Evolutionary conservation across 2,329 filamentous ascomycete species (phyloP).

Genomic region (Plectosphaerella plurivora): DNA sequence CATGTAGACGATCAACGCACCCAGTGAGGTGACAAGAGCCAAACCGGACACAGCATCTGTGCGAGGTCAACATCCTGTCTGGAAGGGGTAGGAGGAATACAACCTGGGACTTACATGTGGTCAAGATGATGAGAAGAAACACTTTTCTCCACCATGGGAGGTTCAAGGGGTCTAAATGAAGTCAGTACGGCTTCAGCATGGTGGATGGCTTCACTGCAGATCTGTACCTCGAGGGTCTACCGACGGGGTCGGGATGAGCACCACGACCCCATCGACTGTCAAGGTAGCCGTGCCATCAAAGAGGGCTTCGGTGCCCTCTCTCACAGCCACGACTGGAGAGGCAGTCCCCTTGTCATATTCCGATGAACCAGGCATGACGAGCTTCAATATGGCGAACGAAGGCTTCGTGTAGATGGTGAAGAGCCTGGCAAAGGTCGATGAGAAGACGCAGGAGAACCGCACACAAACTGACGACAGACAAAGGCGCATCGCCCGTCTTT

Average conservation of each 20-base stretch:
- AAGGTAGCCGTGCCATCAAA: constrained; percentile 8
- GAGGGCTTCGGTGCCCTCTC: not conserved
- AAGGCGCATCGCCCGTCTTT: too few relatives aligned
- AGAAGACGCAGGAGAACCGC: too few relatives aligned
- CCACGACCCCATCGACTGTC: constrained; percentile 5
- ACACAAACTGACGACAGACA: too few relatives aligned
- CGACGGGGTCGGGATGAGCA: constrained; percentile 17
- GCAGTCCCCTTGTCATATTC: too few relatives aligned
- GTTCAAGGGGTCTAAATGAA: constrained; percentile 21
- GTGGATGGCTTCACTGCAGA: too few relatives aligned
- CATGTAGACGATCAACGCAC: constrained; percentile 10
- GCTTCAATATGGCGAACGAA: too few relatives aligned
- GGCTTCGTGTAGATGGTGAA: too few relatives aligned
- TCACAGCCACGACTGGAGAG: too few relatives aligned
- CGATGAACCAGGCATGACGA: too few relatives aligned
- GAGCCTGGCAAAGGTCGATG: too few relatives aligned
- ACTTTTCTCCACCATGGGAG: constrained; percentile 18
- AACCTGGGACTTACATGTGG: constrained; percentile 2
- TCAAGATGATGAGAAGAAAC: constrained; percentile 14
- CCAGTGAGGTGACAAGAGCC: constrained; percentile 14
- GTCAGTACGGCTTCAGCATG: too few relatives aligned
- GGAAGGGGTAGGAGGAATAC: not conserved
- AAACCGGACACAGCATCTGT: constrained; percentile 8
- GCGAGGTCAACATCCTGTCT: not conserved
- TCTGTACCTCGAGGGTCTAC: constrained; percentile 14